Percentiles rank a stretch among this genome's conserved stretches.
phyloP scores from a whole-genome alignment of 2,329 filamentous ascomycete species.

The Cadophora luteo-olivacea region DNA sequence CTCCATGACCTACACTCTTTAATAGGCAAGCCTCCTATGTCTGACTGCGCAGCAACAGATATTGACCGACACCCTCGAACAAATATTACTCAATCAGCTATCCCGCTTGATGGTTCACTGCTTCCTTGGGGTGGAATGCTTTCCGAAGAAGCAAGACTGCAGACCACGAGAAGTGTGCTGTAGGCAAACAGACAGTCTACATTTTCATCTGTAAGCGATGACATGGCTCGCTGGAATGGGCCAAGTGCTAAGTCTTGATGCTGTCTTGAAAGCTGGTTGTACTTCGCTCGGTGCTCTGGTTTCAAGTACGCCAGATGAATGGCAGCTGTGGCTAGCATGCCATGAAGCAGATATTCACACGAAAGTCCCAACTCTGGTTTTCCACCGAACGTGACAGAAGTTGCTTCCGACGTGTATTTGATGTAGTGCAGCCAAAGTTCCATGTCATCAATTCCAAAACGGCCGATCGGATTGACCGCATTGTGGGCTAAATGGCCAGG shows the following conservation, averaged over 20 bases:
- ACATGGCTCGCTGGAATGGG: slow-evolving; percentile 15
- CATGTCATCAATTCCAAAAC: slow-evolving; percentile 29
- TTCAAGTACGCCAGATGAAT: slow-evolving; percentile 21
- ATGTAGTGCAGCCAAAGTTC: slow-evolving; percentile 29
- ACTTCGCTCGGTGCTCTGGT: slow-evolving; percentile 3
- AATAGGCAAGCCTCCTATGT: slow-evolving; percentile 23
- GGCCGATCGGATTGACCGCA: not conserved
- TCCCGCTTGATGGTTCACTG: slow-evolving; percentile 9
- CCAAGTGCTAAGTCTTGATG: slow-evolving; percentile 18
- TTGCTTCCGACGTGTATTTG: slow-evolving; percentile 16
- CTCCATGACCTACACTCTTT: not conserved
- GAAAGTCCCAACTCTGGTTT: slow-evolving; percentile 14
- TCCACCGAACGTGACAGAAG: slow-evolving; percentile 7
- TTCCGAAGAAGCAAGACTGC: slow-evolving; percentile 20
- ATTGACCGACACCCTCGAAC: slow-evolving; percentile 24
- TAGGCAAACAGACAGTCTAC: slow-evolving; percentile 14
- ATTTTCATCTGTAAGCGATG: slow-evolving; percentile 12
- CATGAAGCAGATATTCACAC: slow-evolving; percentile 25
- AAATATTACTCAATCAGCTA: slow-evolving; percentile 25
- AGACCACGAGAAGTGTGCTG: slow-evolving; percentile 17
- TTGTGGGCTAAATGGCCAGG: not conserved
- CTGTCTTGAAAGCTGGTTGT: slow-evolving; percentile 10
- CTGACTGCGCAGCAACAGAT: not conserved
- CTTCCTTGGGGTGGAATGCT: slow-evolving; percentile 12
- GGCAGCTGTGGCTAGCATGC: slow-evolving; percentile 20